Base-by-base conservation (phyloP, 2,329 filamentous ascomycete genomes). In the Trichoderma hamatum region DNA sequence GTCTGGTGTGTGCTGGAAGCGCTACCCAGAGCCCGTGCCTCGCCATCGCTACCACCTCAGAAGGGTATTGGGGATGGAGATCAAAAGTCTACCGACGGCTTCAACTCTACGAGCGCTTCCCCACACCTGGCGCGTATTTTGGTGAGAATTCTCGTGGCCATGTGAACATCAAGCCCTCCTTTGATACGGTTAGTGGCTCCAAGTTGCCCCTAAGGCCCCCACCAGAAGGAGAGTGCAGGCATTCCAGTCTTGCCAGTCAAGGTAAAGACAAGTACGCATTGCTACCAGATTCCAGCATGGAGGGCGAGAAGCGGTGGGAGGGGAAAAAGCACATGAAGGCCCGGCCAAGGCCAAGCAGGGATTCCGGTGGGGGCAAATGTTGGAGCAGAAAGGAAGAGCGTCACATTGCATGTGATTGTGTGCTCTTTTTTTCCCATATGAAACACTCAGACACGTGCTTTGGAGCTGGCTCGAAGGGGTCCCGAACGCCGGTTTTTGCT, bases 341-440 rank as follows among this genome's bases (percentile, higher is more conserved):
- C 28, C 7, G 43, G 19, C 43, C n/a, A 11, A 2, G 36, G 14
- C 39, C 39, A 54, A 39, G 21, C 19, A n/a, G 30, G 32, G 30
- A 10, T 39, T 19, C 39, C n/a, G 63, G 63, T 49, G 52, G 63
- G 55, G 52, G 39, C 46, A 52, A 52, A 24, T 49, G 52, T 49
- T 66, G 36, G 63, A 39, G 52, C 52, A 55, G 28, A 46, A 34
- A 7, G 24, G 54, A 28, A 5, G 21, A 34, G 51, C 64, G 65
- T 68, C 65, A 55, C 65, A 68, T 60, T 56, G 56, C 65, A 68
- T 68, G 65, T 68, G 65, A 68, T 68, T 61, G 49, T 43, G 46
- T 43, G 39, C 39, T 43, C 19, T 43, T 26, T 54, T 61, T 36
- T n/a, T n/a, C 21, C 10, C 11, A n/a, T 5, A 24, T 24, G 46